Evolutionary conservation across 352 stramenopile genomes (phyloP).

Genomic region (Phytophthora europaea): DNA sequence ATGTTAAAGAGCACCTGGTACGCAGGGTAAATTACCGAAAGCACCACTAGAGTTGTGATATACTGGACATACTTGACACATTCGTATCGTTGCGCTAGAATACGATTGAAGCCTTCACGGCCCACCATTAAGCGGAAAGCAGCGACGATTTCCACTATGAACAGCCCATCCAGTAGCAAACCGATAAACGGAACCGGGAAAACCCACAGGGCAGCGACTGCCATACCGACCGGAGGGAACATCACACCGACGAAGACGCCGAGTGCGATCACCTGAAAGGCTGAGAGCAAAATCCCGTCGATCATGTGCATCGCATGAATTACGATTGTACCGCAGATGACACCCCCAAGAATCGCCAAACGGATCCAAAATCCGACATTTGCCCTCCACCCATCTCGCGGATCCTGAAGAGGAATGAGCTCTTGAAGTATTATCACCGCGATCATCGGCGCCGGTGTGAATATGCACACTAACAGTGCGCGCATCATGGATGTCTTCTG

Average conservation of each 20-base stretch:
- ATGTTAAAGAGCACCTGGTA: conserved; percentile 1
- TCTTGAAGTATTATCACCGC: conserved; percentile 7
- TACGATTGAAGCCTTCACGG: background rate
- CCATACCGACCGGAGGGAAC: background rate
- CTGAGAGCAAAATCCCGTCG: background rate
- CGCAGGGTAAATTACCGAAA: conserved; percentile 6
- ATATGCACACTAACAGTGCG: background rate
- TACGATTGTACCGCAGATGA: background rate
- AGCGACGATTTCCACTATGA: background rate
- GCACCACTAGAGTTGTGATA: background rate
- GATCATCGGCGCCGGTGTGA: conserved; percentile 9
- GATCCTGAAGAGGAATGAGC: conserved; percentile 1
- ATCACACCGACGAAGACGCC: background rate
- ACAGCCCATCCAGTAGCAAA: background rate
- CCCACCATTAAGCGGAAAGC: conserved; percentile 4
- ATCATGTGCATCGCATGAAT: conserved; percentile 14
- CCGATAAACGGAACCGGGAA: conserved; percentile 12
- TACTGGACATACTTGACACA: background rate
- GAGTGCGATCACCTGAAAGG: background rate
- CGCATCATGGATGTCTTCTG: background rate
- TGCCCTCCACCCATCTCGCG: background rate
- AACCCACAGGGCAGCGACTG: background rate
- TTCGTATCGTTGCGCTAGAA: background rate
- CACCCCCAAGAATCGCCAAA: conserved; percentile 1
- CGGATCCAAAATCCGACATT: conserved; percentile 4